Base-by-base conservation (phyloP, 148 eudicot genomes). In the Heliosperma pusillum region DNA sequence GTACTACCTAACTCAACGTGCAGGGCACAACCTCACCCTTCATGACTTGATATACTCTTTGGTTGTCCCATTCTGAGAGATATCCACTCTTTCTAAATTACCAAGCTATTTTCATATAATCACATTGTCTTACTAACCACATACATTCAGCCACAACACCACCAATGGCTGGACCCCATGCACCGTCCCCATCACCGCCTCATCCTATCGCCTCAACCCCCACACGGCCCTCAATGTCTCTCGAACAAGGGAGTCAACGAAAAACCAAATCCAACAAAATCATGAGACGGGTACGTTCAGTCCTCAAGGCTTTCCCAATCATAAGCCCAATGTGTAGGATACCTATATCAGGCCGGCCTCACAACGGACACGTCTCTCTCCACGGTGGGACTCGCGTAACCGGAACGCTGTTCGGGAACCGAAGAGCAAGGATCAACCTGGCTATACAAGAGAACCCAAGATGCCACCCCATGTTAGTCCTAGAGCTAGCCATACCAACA, bases 391-490 rank as follows among this genome's bases (percentile, higher is more conserved):
- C 84, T 16, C 86, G 91, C 3, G 73, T 92, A 67, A 90, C 93
- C 1, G 95, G 97, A 0, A 92, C 97, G 12, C 86, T 92, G 2
- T 92, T 85, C 40, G 97, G 97, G 25, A 67, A 77, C 75, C 84
- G 97, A 0, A 90, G 86, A 59, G 81, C 93, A 0, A 80, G 97
- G 70, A 87, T 87, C 2, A 92, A 83, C 85, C 70, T 92, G 5
- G 91, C 92, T 30, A 83, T 92, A 66, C 97, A 92, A 83, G 96
- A 92, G 45, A 90, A 90, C 61, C 87, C 97, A 2, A 82, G 91
- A 74, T 88, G 95, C 56, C 79, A 87, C 19, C 97, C 97, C 12
- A 74, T 86, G 84, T 80, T 92, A 17, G 69, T 92, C 33, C 89
- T 92, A 29, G 97, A 92, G 72, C 82, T 92, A n/a, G 89, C 93